Evolutionary conservation across 2,329 filamentous ascomycete species (phyloP), one percentile per base, ranked within the genome.

Genomic region (Fusarium tupiense): DNA sequence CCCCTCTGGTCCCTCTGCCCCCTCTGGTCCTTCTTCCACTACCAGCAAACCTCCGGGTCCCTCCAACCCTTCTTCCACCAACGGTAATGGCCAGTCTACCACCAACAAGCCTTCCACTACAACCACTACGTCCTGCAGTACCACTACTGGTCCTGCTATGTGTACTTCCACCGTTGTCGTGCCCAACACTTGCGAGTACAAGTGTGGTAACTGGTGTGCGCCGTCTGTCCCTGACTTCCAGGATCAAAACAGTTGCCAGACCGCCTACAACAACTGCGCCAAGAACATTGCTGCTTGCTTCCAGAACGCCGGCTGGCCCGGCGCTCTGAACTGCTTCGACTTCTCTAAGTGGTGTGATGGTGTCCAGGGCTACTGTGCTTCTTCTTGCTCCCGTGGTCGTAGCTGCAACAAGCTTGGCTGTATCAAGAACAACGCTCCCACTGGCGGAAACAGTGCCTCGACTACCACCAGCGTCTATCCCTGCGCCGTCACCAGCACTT

Each of bases 161-260:
- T 90, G 88, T 80, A 87, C 85, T 16, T 81, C 84, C 54, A 88
- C 86, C 31, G 79, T 82, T 31, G 82, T 84, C 17, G 78, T 84
- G 31, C 84, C 86, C 16, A 80, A 86, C 54, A 82, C 80, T 37
- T 90, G 88, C 80, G 88, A 90, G 78, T 90, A 88, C 80, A 82
- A 85, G 72, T 86, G 86, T 72, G 88, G 88, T 54, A 85, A 83
- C 69, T 90, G 88, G 87, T 89, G 87, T 77, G 84, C 84, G 43
- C 83, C 82, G 52, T 83, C 86, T 20, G 78, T 90, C 19, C 88
- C 87, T 31, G 81, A 85, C 73, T 90, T 85, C 81, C 78, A 79
- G 46, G 82, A 88, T 76, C 71, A 81, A 64, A 69, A 77, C 47
- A 79, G 80, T 52, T 90, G 88, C 79, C 76, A 80, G 57, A 73